Percentiles rank a stretch among this genome's conserved stretches.
Conservation (phyloP, 1,139 yeast genomes). For the Candida mesenterica region DNA sequence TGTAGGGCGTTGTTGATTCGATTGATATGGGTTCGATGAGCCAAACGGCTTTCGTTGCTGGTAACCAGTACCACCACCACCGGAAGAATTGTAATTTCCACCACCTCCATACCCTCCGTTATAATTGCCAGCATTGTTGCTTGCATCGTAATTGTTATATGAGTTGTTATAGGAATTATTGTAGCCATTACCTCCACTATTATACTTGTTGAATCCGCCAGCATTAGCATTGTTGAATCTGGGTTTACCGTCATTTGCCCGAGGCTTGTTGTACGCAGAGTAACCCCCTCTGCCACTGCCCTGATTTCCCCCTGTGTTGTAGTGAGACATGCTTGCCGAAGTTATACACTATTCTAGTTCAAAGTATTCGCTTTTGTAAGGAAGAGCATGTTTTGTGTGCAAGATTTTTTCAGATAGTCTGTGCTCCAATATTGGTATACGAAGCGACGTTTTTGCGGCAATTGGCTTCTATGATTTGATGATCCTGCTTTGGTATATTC, state of each 20-base stretch:
- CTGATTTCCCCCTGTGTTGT: slow-evolving; percentile 8
- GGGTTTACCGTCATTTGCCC: slow-evolving; percentile 5
- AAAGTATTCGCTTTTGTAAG: too few relatives aligned
- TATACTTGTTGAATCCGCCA: slow-evolving; percentile 1
- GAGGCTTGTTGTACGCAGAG: slow-evolving; percentile 4
- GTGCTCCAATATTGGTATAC: too few relatives aligned
- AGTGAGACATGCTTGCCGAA: slow-evolving; percentile 12
- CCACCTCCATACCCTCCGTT: background rate
- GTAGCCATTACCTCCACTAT: slow-evolving; percentile 1
- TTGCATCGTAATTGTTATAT: background rate
- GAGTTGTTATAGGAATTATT: background rate
- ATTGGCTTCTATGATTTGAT: background rate
- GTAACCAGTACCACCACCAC: slow-evolving; percentile 2
- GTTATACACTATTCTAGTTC: background rate
- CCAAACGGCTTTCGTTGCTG: slow-evolving; percentile 5
- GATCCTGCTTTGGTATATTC: background rate
- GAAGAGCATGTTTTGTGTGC: slow-evolving; percentile 1
- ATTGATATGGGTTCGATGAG: slow-evolving; percentile 2
- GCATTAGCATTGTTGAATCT: slow-evolving; percentile 5
- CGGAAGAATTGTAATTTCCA: slow-evolving; percentile 6
- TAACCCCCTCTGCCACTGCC: slow-evolving; percentile 3
- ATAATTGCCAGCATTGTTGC: background rate
- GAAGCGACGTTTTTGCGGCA: too few relatives aligned
- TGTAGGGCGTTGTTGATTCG: slow-evolving; percentile 2
- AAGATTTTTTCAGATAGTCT: too few relatives aligned